A percentile compares a stretch with the other conserved stretches of the same genome.
Evolutionary conservation across 176 grass and related monocot genomes (phyloP).

Genomic region (Neostapfia colusana): DNA sequence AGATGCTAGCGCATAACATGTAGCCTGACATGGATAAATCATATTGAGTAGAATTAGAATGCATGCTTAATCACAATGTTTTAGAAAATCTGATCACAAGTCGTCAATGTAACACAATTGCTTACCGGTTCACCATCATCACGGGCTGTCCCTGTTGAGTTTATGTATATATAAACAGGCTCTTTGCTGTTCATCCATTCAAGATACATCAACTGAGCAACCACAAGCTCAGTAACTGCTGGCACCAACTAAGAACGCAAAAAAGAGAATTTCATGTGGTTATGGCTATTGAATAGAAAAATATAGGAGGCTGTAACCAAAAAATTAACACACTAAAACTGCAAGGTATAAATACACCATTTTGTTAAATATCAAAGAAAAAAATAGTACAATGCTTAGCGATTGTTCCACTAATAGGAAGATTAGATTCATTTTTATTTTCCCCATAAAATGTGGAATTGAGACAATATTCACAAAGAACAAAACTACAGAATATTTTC

Average conservation of each 20-base stretch:
- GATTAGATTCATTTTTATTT: neutral
- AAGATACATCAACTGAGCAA: slow-evolving; percentile 88
- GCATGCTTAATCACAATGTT: slow-evolving; percentile 11
- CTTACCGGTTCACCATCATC: slow-evolving; percentile 95
- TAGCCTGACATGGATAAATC: neutral
- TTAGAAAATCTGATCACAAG: slow-evolving; percentile 1
- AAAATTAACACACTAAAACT: neutral
- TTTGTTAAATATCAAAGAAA: slow-evolving; percentile 14
- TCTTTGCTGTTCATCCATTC: slow-evolving; percentile 85
- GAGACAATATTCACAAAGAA: neutral
- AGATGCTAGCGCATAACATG: neutral
- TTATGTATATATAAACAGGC: slow-evolving; percentile 89
- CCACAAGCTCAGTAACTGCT: slow-evolving; percentile 77
- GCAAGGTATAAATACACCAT: slow-evolving; percentile 16
- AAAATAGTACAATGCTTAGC: neutral
- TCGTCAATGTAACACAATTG: slow-evolving; percentile 19
- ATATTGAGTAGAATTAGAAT: neutral
- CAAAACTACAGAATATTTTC: neutral
- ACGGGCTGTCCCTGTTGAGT: slow-evolving; percentile 79
- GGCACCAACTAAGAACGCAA: slow-evolving; percentile 68
- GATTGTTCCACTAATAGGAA: slow-evolving; percentile 6
- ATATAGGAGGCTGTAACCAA: slow-evolving; percentile 17
- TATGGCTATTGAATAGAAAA: slow-evolving; percentile 9
- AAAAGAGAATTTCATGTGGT: slow-evolving; percentile 12
- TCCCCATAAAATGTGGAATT: neutral